Base-by-base conservation (phyloP, 2,329 filamentous ascomycete genomes). In the Sphaerulina vaccinii region DNA sequence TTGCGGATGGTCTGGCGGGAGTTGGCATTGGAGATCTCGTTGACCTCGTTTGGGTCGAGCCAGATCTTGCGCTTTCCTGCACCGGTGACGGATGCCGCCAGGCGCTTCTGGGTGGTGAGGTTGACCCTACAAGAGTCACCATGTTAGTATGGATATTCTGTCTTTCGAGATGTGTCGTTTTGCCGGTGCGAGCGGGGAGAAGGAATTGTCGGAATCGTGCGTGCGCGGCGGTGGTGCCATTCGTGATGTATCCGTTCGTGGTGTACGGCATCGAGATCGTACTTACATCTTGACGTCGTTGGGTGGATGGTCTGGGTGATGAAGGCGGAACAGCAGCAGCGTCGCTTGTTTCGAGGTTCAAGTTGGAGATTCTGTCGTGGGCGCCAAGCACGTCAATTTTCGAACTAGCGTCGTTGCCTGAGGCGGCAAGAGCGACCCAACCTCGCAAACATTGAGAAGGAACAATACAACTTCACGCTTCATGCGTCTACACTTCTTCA, bases 51-150 rank as follows among this genome's bases (percentile, higher is more conserved):
- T 79, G 93, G 93, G 81, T 99, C 93, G 76, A 99, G 91, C 93
- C 93, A 99, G 82, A 99, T 95, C 89, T 99, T 99, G 86, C 92
- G 89, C 88, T 99, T 87, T 77, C 93, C 93, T 83, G 90, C 95
- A 84, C 90, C 90, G 78, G 96, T 89, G 78, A 99, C 93, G 79
- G 92, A 88, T 75, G 93, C 90, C 78, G 93, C 93, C 74, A 99
- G 91, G 82, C 95, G 92, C 88, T 99, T 99, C 86, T 99, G 95
- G 79, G 93, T 97, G 79, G 87, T 87, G 80, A 99, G 88, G 79
- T 97, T 97, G 88, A 96, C 91, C 93, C 93, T 99, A 76, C 68
- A 68, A 58, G 64, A 65, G 67, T 60, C 62, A 54, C 47, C 41
- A 21, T 56, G 54, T 67, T 52, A 66, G 65, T 58, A 54, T 56